Conservation (phyloP, 2,329 filamentous ascomycete species). For the Coniochaeta hoffmannii region DNA sequence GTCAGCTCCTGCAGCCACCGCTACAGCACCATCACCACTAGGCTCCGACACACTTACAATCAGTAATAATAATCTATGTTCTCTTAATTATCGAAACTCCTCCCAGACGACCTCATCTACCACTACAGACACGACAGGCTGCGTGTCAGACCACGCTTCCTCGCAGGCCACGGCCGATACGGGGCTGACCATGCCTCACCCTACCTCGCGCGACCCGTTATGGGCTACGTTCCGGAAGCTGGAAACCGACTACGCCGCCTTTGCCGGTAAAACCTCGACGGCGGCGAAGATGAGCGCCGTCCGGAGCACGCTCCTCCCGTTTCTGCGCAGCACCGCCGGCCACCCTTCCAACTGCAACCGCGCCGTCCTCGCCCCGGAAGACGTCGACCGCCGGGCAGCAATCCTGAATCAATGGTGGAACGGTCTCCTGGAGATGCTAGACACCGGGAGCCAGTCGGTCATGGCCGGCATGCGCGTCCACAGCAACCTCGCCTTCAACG, state of each 20-base stretch:
- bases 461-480: conserved; percentile 26
- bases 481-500: conserved; percentile 11
- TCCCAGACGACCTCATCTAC: conserved; percentile 17
- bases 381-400: conserved; percentile 70
- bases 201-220: conserved; percentile 39
- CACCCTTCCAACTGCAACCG: conserved; percentile 56
- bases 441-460: conserved; percentile 36
- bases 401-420: conserved; percentile 92
- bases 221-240: conserved; percentile 49
- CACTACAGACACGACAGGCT: conserved; percentile 17
- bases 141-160: conserved; percentile 19
- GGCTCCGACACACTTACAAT: background rate
- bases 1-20: background rate
- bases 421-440: conserved; percentile 71
- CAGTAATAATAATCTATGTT: conserved; percentile 5
- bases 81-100: conserved; percentile 12
- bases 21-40: background rate
- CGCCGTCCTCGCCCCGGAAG: conserved; percentile 58
- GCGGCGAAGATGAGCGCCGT: conserved; percentile 63
- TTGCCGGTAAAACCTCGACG: conserved; percentile 61
- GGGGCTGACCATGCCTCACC: conserved; percentile 34
- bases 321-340: conserved; percentile 61
- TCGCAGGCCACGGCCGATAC: conserved; percentile 34
- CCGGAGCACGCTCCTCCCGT: conserved; percentile 65
- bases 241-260: conserved; percentile 43